Conservation (phyloP, 2,329 filamentous ascomycete genomes). For the Stemphylium lycopersici region DNA sequence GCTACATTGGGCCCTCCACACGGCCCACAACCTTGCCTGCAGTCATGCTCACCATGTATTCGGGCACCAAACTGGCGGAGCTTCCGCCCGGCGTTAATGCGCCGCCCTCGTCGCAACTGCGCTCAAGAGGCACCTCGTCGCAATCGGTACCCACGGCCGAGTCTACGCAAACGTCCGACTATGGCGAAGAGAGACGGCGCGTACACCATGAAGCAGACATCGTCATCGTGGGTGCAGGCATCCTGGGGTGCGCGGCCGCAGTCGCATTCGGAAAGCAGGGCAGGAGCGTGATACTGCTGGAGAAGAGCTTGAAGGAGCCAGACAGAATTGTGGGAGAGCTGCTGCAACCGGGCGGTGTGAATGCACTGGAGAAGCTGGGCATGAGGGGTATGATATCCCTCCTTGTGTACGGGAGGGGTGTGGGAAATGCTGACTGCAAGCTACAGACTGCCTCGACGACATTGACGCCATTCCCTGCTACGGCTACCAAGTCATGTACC, state of each 20-base stretch:
- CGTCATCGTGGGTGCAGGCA: conserved; percentile 88
- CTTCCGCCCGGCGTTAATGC: conserved; percentile 30
- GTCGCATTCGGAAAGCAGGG: conserved; percentile 86
- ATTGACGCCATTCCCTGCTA: conserved; percentile 85
- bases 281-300: conserved; percentile 86
- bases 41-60: conserved; percentile 36
- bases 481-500: conserved; percentile 88
- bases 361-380: conserved; percentile 79
- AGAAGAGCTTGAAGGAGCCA: conserved; percentile 87
- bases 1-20: conserved; percentile 15
- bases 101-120: conserved; percentile 16
- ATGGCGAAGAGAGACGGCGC: conserved; percentile 55
- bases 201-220: conserved; percentile 74
- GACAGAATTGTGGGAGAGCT: conserved; percentile 96
- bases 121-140: conserved; percentile 22
- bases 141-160: conserved; percentile 17
- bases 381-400: conserved; percentile 54
- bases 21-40: conserved; percentile 14
- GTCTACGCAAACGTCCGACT: conserved; percentile 24
- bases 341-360: conserved; percentile 88
- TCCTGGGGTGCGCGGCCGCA: conserved; percentile 87
- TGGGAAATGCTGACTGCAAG: conserved; percentile 15
- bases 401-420: background rate
- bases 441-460: conserved; percentile 74
- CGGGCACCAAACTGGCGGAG: conserved; percentile 30